phyloP scores from a whole-genome alignment of 495 filamentous ascomycete species.

The Staphylotrichum longicolle region DNA sequence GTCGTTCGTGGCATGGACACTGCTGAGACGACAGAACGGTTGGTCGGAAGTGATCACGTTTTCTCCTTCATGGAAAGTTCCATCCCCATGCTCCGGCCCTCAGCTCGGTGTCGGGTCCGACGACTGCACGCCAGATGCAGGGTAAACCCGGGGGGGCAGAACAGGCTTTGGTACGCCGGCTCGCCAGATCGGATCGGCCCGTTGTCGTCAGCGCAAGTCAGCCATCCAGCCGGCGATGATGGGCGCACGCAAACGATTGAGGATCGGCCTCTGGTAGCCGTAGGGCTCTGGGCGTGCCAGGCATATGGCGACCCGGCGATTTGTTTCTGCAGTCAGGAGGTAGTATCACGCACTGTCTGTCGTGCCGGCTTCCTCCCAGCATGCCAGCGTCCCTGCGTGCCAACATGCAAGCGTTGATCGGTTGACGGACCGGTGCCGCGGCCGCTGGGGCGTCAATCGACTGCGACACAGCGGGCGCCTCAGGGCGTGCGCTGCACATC shows the following conservation, averaged over 20 bases:
- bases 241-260: neutral
- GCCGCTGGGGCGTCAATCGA: constrained; percentile 18
- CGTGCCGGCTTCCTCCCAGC: constrained; percentile 18
- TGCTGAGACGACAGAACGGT: neutral
- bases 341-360: constrained; percentile 24
- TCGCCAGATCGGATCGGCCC: constrained; percentile 30
- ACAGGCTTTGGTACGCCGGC: constrained; percentile 4
- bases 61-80: constrained; percentile 4
- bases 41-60: neutral
- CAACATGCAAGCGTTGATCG: constrained; percentile 21
- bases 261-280: no score
- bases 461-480: constrained; percentile 30
- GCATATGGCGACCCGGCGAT: constrained; percentile 3
- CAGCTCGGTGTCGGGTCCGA: constrained; percentile 4
- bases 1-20: neutral
- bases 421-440: constrained; percentile 25
- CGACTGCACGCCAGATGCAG: neutral
- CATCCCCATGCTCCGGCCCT: neutral
- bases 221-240: constrained; percentile 7
- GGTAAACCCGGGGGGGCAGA: neutral
- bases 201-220: constrained; percentile 19
- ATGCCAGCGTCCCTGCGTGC: constrained; percentile 10
- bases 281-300: no score
- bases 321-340: constrained; percentile 13
- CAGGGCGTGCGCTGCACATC: constrained; percentile 28